phyloP scores from a whole-genome alignment of 2,329 filamentous ascomycete genomes.

The Beauveria caledonica region DNA sequence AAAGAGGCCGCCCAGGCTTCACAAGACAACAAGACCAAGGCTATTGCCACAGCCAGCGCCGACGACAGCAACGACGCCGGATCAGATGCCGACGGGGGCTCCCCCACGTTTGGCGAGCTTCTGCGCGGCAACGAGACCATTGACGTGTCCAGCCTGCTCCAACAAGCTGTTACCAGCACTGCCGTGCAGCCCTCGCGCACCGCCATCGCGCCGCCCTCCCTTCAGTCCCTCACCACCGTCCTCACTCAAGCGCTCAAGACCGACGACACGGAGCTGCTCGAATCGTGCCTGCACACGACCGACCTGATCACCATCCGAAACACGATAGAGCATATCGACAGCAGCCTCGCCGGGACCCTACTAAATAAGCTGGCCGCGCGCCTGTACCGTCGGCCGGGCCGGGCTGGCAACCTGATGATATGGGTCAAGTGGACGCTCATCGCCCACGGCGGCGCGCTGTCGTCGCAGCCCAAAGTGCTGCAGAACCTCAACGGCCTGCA shows the following conservation, averaged over 20 bases:
- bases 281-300: constrained; percentile 79
- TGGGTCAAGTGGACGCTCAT: constrained; percentile 97
- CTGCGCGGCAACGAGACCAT: constrained; percentile 66
- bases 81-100: constrained; percentile 40
- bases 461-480: constrained; percentile 75
- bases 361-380: constrained; percentile 80
- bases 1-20: constrained; percentile 13
- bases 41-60: constrained; percentile 19
- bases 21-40: constrained; percentile 20
- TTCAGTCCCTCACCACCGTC: constrained; percentile 82
- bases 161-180: constrained; percentile 27
- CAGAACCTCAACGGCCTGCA: constrained; percentile 71
- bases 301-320: constrained; percentile 71
- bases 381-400: constrained; percentile 77
- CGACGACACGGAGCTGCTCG: constrained; percentile 81
- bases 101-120: constrained; percentile 80
- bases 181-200: constrained; percentile 35
- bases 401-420: constrained; percentile 81
- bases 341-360: constrained; percentile 67
- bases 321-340: constrained; percentile 87
- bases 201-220: constrained; percentile 53
- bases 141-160: constrained; percentile 60
- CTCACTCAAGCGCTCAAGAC: constrained; percentile 87
- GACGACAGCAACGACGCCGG: constrained; percentile 25
- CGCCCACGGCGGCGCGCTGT: constrained; percentile 83